Evolutionary conservation across 2,329 filamentous ascomycete species (phyloP), one percentile per base, ranked within the genome.

Genomic region (Cercospora beticola): DNA sequence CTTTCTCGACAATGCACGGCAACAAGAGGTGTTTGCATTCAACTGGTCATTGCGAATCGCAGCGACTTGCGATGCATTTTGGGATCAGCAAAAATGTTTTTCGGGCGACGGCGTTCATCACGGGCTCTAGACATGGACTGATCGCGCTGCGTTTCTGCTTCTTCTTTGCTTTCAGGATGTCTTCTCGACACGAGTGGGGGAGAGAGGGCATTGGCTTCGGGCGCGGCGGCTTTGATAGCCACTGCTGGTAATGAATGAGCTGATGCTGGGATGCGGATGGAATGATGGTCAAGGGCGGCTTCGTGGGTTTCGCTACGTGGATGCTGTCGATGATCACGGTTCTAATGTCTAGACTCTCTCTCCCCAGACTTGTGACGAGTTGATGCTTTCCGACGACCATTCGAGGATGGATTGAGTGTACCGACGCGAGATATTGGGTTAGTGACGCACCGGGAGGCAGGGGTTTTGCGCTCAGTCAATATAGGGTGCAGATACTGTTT

Each of bases 111-210:
- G 70, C 67, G 67, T 69, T 71, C 56, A 59, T 26, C 56, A 65
- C 40, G 64, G 65, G 67, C 49, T 69, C 64, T 66, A 63, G 67
- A 66, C 54, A 56, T 66, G 40, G 64, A 60, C 31, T 57, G 52
- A 58, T 64, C 66, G 67, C 70, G 62, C 66, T 69, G 70, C 62
- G 66, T 66, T 23, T 72, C 57, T 59, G 59, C 66, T 71, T 68
- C 61, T 58, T 66, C 59, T 36, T 62, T 59, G 57, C 70, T 72
- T 58, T 60, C 54, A n/a, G 54, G 26, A 18, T 12, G 23, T 57
- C 54, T 57, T 57, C 28, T 18, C 54, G 28, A 30, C 28, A 30
- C 26, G 54, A 31, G 28, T 16, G 2, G 23, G 23, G 26, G 54
- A 30, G 69, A 59, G 64, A 66, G 62, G 65, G 63, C 31, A 43